Evolutionary conservation across 1,139 yeast species (phyloP).

Genomic region (Yueomyces sp.): DNA sequence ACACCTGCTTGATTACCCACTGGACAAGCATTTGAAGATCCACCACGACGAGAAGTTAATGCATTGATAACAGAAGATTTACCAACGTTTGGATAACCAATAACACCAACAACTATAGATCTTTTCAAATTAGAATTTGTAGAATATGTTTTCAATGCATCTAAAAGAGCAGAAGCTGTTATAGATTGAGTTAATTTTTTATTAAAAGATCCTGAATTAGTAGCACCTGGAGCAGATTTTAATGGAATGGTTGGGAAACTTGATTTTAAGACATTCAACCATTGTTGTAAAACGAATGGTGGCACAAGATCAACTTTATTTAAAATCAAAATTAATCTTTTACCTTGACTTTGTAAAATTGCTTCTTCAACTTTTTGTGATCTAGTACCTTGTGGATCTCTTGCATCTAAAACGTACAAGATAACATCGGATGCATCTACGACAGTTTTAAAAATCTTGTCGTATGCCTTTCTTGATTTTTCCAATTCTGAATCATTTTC

Average conservation of each 20-base stretch:
- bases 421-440: slow-evolving; percentile 86
- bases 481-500: slow-evolving; percentile 45
- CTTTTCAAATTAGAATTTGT: slow-evolving; percentile 74
- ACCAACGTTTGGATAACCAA: slow-evolving; percentile 94
- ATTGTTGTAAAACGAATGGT: slow-evolving; percentile 63
- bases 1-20: slow-evolving; percentile 98
- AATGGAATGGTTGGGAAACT: slow-evolving; percentile 89
- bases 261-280: slow-evolving; percentile 71
- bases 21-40: slow-evolving; percentile 68
- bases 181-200: slow-evolving; percentile 61
- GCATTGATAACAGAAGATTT: slow-evolving; percentile 92
- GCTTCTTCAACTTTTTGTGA: slow-evolving; percentile 86
- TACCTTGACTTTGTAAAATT: slow-evolving; percentile 66
- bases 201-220: slow-evolving; percentile 58
- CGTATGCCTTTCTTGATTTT: slow-evolving; percentile 84
- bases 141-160: slow-evolving; percentile 78
- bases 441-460: slow-evolving; percentile 69
- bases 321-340: slow-evolving; percentile 71
- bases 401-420: slow-evolving; percentile 85
- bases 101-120: slow-evolving; percentile 88
- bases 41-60: slow-evolving; percentile 71
- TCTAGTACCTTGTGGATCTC: slow-evolving; percentile 94
- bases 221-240: slow-evolving; percentile 50
- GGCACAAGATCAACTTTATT: slow-evolving; percentile 93
- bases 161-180: slow-evolving; percentile 65